A percentile compares a stretch with the other conserved stretches of the same genome.
Conservation (phyloP, 495 filamentous ascomycete species). For the Cryomyces minteri region DNA sequence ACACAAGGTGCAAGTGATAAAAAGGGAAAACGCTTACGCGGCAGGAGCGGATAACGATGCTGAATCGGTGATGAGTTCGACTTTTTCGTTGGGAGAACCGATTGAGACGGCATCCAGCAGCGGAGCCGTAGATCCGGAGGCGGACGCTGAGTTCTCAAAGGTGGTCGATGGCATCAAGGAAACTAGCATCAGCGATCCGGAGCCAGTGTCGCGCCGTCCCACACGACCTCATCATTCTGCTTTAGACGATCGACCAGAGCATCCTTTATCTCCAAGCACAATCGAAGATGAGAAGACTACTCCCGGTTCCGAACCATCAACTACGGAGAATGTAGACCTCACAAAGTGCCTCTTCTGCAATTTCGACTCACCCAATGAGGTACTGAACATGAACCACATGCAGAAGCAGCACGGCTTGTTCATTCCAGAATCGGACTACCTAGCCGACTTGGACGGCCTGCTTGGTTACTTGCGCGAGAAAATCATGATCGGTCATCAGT, state of each 20-base stretch:
- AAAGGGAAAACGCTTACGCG: constrained; percentile 11
- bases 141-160: constrained; percentile 57
- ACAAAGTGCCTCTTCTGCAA: constrained; percentile 78
- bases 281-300: neutral
- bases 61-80: constrained; percentile 78
- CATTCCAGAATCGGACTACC: constrained; percentile 69
- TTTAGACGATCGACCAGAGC: constrained; percentile 22
- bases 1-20: constrained; percentile 52
- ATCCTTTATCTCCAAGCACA: constrained; percentile 15
- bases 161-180: constrained; percentile 65
- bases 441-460: constrained; percentile 66
- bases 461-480: constrained; percentile 59
- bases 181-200: constrained; percentile 41
- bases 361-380: constrained; percentile 48
- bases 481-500: constrained; percentile 56
- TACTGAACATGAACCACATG: constrained; percentile 75
- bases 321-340: constrained; percentile 26
- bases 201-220: constrained; percentile 31
- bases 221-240: constrained; percentile 36
- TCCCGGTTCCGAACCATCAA: neutral
- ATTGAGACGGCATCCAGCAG: constrained; percentile 29
- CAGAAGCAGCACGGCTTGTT: constrained; percentile 86
- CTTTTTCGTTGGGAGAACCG: constrained; percentile 77
- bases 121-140: constrained; percentile 37
- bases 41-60: constrained; percentile 37